These are phyloP conservation scores for Marasmius fiardii DNA, from an alignment of 1,284 basidiomycete genomes.

Conservation along the genomic window DNA sequence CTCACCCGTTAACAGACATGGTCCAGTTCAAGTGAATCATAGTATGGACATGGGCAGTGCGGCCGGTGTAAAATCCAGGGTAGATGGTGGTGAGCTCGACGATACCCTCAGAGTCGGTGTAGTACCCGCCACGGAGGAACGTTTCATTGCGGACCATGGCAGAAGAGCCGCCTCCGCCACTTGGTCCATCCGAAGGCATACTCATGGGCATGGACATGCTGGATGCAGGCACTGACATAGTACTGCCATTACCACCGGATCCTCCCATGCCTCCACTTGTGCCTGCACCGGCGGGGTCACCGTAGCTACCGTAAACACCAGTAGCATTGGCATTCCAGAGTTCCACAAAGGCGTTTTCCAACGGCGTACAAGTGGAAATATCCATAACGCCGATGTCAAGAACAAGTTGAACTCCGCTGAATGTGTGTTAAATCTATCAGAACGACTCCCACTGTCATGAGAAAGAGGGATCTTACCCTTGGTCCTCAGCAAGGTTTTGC, in stretches of 20 bases:
- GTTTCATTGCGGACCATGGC: slow-evolving; percentile 22
- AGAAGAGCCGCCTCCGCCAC: not conserved
- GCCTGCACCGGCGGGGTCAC: no score
- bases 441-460: not conserved
- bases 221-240: not conserved
- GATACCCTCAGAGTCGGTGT: slow-evolving; percentile 48
- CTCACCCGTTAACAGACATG: slow-evolving; percentile 27
- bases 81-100: slow-evolving; percentile 50
- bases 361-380: slow-evolving; percentile 52
- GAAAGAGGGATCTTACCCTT: slow-evolving; percentile 22
- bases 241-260: not conserved
- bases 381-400: slow-evolving; percentile 59
- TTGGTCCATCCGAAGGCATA: not conserved
- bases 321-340: slow-evolving; percentile 35
- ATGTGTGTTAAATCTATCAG: not conserved
- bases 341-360: slow-evolving; percentile 43
- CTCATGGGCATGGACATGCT: not conserved
- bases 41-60: slow-evolving; percentile 29
- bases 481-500: slow-evolving; percentile 44
- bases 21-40: slow-evolving; percentile 28
- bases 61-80: slow-evolving; percentile 39
- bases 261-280: not conserved
- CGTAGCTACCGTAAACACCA: slow-evolving; percentile 25
- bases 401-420: slow-evolving; percentile 43
- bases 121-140: slow-evolving; percentile 49